Conservation (phyloP, 768 basidiomycete species). For the Cyclocybe aegerita region DNA sequence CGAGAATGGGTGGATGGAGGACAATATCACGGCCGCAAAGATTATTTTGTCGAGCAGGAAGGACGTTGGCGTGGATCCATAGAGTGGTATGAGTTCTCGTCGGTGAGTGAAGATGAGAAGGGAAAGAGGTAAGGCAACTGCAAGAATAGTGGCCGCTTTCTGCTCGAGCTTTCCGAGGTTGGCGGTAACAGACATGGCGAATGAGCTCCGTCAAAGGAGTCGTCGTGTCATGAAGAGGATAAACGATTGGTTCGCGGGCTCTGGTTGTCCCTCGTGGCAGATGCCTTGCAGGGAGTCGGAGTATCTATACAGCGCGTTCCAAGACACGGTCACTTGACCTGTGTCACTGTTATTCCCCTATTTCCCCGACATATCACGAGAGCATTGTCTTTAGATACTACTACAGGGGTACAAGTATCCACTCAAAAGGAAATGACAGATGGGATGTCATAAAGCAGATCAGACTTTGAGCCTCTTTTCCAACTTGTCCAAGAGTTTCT, state of each 20-base stretch:
- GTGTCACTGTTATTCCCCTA: too few species aligned
- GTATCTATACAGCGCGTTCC: too few species aligned
- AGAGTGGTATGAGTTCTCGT: constrained; percentile 65
- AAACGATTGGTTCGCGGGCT: too few species aligned
- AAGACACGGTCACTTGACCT: too few species aligned
- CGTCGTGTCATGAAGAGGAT: too few species aligned
- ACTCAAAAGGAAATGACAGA: too few species aligned
- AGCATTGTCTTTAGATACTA: too few species aligned
- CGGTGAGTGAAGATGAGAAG: constrained; percentile 63
- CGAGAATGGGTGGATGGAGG: constrained; percentile 38
- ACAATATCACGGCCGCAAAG: constrained; percentile 32
- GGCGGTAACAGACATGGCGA: neutral
- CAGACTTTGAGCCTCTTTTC: constrained; percentile 10
- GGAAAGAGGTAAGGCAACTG: constrained; percentile 38
- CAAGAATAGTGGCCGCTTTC: constrained; percentile 11
- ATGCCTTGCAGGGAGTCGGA: too few species aligned
- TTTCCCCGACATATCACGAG: too few species aligned
- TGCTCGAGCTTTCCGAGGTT: constrained; percentile 3
- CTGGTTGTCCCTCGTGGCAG: too few species aligned
- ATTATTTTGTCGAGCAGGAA: constrained; percentile 43
- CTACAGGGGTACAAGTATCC: too few species aligned
- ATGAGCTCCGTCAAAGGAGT: too few species aligned
- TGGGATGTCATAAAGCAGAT: neutral
- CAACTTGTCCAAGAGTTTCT: constrained; percentile 26
- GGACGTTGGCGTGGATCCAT: constrained; percentile 58